Evolutionary conservation across 139 green algal species (phyloP).

Genomic region (Ulvella scutata): DNA sequence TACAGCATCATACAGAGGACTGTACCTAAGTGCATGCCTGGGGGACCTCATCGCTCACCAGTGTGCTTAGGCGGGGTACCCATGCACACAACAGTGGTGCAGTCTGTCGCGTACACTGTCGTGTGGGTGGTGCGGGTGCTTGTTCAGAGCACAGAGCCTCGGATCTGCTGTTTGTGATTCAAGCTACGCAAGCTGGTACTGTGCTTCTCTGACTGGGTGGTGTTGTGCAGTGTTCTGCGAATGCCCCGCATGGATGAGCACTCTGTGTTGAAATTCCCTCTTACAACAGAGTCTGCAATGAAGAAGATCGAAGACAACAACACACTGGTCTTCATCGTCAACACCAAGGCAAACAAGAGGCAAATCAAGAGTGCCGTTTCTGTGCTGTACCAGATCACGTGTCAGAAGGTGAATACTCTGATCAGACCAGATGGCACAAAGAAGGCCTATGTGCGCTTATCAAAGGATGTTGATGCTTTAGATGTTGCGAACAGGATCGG

Average conservation of each 20-base stretch:
- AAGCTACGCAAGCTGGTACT: no score
- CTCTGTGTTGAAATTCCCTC: conserved; percentile 85
- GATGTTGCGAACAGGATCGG: conserved; percentile 99
- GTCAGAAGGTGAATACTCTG: conserved; percentile 97
- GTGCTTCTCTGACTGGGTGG: not conserved
- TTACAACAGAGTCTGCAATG: conserved; percentile 98
- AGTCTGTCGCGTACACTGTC: no score
- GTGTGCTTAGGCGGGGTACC: no score
- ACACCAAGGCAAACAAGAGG: conserved; percentile 69
- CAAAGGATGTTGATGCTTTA: conserved; percentile 92
- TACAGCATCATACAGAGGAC: no score
- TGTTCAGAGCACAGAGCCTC: no score
- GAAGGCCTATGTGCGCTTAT: conserved; percentile 97
- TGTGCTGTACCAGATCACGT: conserved; percentile 95
- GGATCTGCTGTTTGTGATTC: no score
- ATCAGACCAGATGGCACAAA: conserved; percentile 93
- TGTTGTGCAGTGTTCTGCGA: not conserved
- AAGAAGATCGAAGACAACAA: conserved; percentile 99
- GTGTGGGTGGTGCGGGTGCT: no score
- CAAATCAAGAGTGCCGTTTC: conserved; percentile 89
- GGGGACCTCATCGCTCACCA: no score
- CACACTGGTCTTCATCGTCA: conserved; percentile 96
- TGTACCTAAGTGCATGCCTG: no score
- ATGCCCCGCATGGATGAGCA: conserved; percentile 49
- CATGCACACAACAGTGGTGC: no score